Base-by-base conservation (phyloP, 495 filamentous ascomycete genomes). In the Neurospora sp. region DNA sequence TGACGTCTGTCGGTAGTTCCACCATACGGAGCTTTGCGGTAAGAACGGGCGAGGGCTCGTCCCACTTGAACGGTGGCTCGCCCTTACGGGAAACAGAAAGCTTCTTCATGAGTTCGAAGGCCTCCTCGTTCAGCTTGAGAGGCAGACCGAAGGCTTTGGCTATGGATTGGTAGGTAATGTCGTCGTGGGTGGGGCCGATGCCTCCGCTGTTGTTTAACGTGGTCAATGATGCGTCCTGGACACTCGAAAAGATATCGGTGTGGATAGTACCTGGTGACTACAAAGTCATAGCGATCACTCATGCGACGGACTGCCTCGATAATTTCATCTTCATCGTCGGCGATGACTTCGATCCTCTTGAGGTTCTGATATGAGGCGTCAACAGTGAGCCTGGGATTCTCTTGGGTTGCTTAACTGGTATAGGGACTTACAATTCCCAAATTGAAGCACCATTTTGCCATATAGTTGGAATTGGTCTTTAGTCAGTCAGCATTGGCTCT, bases 111-210 rank as follows among this genome's bases (percentile, higher is more conserved):
- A 91, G 88, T 70, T 86, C 87, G 72, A 91, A 91, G 2, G 96
- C 89, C 48, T 88, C 86, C 41, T 91, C 75, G 84, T 99, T 93
- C 18, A 97, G 85, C 72, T 88, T 85, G 0, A 98, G 85, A 12
- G 90, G 87, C 3, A 97, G 85, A 44, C 82, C 80, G 80, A 97
- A 99, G 31, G 94, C 96, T 75, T 93, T 93, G 48, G 93, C 96
- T 77, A 99, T 94, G 31, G 94, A 94, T 77, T 90, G 83, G 85
- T 99, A 99, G 44, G 96, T 98, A 75, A 99, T 98, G 78, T 99
- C 96, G 78, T 99, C 96, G 83, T 98, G 96, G 71, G 91, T 96
- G 76, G 96, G 95, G 3, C 96, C 96, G 78, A 99, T 98, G 37
- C 96, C 96, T 70, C 96, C 96, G 75, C 91, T 92, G 61, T 16